phyloP scores from a whole-genome alignment of 139 green algal genomes.

The Asterochloris sp. region DNA sequence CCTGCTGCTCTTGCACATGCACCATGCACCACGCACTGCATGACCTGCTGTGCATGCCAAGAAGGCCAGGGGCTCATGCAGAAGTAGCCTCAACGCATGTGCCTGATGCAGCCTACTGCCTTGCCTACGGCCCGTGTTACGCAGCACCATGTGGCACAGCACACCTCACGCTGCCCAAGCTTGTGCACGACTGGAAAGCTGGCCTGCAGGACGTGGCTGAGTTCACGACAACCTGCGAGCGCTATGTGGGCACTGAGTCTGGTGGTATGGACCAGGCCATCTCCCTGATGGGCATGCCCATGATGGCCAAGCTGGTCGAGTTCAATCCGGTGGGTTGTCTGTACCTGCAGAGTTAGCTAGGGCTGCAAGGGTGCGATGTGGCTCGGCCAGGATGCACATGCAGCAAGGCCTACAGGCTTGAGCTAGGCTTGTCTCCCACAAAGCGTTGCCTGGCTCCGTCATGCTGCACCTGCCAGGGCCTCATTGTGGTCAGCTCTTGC shows the following conservation, averaged over 20 bases:
- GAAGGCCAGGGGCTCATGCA: background rate
- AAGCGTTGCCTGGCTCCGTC: too few species aligned
- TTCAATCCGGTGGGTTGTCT: slow-evolving; percentile 67
- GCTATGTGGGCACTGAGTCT: slow-evolving; percentile 79
- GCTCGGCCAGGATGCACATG: too few species aligned
- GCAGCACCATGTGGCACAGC: background rate
- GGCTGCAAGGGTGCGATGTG: too few species aligned
- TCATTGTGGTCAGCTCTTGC: too few species aligned
- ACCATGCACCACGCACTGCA: background rate
- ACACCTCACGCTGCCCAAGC: too few species aligned
- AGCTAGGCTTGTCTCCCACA: too few species aligned
- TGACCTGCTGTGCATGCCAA: background rate
- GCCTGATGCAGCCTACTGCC: background rate
- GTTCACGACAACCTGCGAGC: slow-evolving; percentile 72
- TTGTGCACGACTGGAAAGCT: background rate
- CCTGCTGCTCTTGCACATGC: too few species aligned
- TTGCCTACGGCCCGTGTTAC: background rate
- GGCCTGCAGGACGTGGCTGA: slow-evolving; percentile 72
- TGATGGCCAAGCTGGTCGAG: slow-evolving; percentile 70
- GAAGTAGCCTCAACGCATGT: too few species aligned
- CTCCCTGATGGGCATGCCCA: slow-evolving; percentile 78
- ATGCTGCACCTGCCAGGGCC: too few species aligned
- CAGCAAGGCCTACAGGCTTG: too few species aligned
- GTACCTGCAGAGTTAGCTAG: too few species aligned
- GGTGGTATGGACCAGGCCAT: slow-evolving; percentile 99